Base-by-base conservation (phyloP, 2,329 filamentous ascomycete genomes). In the Fusarium paranaense region DNA sequence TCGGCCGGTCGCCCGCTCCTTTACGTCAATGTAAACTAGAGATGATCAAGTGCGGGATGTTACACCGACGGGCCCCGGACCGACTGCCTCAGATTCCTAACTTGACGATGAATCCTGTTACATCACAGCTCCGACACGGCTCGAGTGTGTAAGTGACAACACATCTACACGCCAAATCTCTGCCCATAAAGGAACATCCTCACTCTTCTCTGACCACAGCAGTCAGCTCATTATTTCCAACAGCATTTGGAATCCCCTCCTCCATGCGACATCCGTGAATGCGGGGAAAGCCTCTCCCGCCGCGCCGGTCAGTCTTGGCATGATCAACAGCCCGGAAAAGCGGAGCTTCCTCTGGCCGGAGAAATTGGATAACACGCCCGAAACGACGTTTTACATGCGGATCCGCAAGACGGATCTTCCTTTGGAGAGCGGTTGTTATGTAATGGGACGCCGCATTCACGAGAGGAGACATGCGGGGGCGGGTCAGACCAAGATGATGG, bases 301-400 rank as follows among this genome's bases (percentile, higher is more conserved):
- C 27, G 47, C 47, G 1, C 42, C 16, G 14, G 25, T n/a, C 33
- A 33, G 45, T 18, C 18, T 54, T 56, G 45, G 45, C 61, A 32
- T 22, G 54, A 40, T 38, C 7, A 56, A 40, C 45, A 50, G 9
- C 33, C 25, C 33, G 61, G 61, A 38, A 63, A 56, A 63, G 61
- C 61, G 61, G 33, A 52, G 32, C 33, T 7, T 50, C 5, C 6
- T 3, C 10, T 25, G 14, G 10, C 47, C 61, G 61, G 61, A 32
- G 35, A 25, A 37, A 63, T 63, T 56, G 61, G 42, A 42, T 63
- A 64, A 64, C 18, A 58, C 6, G 10, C 11, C 62, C 62, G 50
- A 57, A 37, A 35, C 14, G 20, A 7, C 27, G 10, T 8, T 4
- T 4, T 1, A 2, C 35, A n/a, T 56, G 62, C 62, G 62, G 62